phyloP scores from a whole-genome alignment of 305 asterid genomes.

The Striga hermonthica region DNA sequence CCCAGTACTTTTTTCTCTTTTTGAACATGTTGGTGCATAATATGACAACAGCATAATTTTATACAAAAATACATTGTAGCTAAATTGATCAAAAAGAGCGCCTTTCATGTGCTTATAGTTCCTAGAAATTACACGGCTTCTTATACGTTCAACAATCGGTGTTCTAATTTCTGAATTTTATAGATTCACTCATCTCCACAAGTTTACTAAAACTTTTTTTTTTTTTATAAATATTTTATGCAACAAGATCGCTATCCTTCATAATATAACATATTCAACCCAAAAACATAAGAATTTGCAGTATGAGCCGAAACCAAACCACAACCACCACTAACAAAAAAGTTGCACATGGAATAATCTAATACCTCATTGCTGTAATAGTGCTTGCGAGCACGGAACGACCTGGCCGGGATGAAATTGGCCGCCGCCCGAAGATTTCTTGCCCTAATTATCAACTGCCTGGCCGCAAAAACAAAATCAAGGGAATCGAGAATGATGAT shows the following conservation, averaged over 20 bases:
- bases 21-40: not conserved
- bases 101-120: conserved; percentile 5
- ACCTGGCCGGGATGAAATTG: conserved; percentile 83
- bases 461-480: conserved; percentile 33
- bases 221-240: not conserved
- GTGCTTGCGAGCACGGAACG: conserved; percentile 79
- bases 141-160: not conserved
- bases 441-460: conserved; percentile 90
- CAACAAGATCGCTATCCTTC: conserved; percentile 19
- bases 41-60: not conserved
- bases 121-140: conserved; percentile 1
- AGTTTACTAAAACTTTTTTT: not conserved
- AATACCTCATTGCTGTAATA: conserved; percentile 84
- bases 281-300: not conserved
- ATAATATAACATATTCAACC: conserved; percentile 9
- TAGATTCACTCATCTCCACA: not conserved
- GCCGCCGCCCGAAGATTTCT: conserved; percentile 90
- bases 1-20: no score
- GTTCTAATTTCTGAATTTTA: not conserved
- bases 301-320: not conserved
- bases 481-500: not conserved
- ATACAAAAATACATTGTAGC: no score
- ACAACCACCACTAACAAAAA: conserved; percentile 13
- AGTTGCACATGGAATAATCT: not conserved
- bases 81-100: not conserved